Percentiles rank a stretch among this genome's conserved stretches.
Evolutionary conservation across 1,284 basidiomycete species (phyloP).

Genomic region (Rhodotorula mucilaginosa): DNA sequence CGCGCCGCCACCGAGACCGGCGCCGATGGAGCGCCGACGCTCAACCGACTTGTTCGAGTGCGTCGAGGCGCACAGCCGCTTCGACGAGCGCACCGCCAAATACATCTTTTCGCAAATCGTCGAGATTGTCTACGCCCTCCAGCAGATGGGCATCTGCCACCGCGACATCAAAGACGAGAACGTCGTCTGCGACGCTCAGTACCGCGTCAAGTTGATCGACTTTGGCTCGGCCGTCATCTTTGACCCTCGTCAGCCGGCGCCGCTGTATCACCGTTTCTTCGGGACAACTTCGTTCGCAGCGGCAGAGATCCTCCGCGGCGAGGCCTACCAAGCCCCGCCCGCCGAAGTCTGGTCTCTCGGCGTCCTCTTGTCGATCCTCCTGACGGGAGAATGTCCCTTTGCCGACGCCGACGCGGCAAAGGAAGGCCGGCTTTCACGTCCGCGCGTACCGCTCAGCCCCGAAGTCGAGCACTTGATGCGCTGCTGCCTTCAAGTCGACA

Average conservation of each 20-base stretch:
- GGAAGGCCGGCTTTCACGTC: constrained; percentile 39
- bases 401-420: constrained; percentile 66
- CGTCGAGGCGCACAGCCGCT: constrained; percentile 78
- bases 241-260: constrained; percentile 61
- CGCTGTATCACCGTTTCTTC: constrained; percentile 63
- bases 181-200: constrained; percentile 51
- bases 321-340: constrained; percentile 63
- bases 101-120: constrained; percentile 84
- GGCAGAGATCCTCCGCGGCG: constrained; percentile 74
- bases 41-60: constrained; percentile 91
- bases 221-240: constrained; percentile 83
- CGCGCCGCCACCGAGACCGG: constrained; percentile 46
- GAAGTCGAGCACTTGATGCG: constrained; percentile 61
- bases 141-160: constrained; percentile 73
- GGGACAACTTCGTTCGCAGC: constrained; percentile 69
- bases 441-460: constrained; percentile 45
- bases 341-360: constrained; percentile 92
- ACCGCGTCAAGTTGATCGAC: constrained; percentile 84
- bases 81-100: constrained; percentile 73
- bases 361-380: constrained; percentile 77
- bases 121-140: constrained; percentile 75
- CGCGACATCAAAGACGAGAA: constrained; percentile 96
- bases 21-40: constrained; percentile 65
- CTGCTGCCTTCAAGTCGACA: constrained; percentile 71
- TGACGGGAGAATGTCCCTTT: constrained; percentile 83